Base-by-base conservation (phyloP, 495 filamentous ascomycete genomes). In the Penicillium pulvis region DNA sequence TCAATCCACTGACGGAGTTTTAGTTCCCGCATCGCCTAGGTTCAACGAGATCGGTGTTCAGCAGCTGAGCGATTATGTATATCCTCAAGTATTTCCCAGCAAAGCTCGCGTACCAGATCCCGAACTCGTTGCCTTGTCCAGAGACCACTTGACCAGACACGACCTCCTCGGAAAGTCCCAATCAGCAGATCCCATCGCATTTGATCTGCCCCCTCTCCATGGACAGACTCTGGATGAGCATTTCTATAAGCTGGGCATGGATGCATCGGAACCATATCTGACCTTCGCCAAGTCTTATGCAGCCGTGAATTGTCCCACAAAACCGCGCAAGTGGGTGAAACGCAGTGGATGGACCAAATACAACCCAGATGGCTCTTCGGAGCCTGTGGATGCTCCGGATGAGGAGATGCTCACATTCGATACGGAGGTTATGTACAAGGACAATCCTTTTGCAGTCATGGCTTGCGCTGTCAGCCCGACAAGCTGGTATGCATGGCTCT, bases 401-500 rank as follows among this genome's bases (percentile, higher is more conserved):
- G 92, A 92, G 61, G 73, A 86, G 23, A 86, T 91, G 83, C 73
- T 99, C 42, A 90, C 87, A 30, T 99, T 99, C 68, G 94, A 99
- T 72, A 94, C 92, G 12, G 94, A 99, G 73, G 93, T 97, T 47
- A 88, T 99, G 87, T 99, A 87, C 78, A 96, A 95, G 65, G 84
- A 92, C 66, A 90, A 87, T 65, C 85, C 88, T 0, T 98, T 89
- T 73, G 92, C 94, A 6, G 90, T 95, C 42, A 98, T 99, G 94
- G 94, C 94, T 36, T 97, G 92, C 61, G 94, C 94, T 10, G 89
- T 86, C 49, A 90, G 90, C 59, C 86, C 90, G 11, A 90, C 85
- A 14, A 85, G 90, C 23, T 99, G 94, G 94, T 99, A 98, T 76
- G 90, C 89, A 2, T 99, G 94, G 94, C 71, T 99, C 51, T 97